Evolutionary conservation across 2,329 filamentous ascomycete species (phyloP).

Genomic region (Myriosclerotinia curreyana): DNA sequence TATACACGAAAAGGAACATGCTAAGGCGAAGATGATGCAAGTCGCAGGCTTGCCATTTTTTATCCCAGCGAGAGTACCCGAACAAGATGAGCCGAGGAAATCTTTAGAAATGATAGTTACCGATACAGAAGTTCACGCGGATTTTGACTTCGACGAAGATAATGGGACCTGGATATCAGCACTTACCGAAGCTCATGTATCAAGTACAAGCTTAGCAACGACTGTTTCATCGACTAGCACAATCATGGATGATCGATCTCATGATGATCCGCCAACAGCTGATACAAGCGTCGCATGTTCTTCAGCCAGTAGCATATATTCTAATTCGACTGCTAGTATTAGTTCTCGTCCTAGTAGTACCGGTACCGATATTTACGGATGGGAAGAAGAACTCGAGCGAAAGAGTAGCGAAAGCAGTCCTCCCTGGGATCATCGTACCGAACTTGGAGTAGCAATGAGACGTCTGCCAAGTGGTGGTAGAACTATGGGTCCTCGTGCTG

Average conservation of each 20-base stretch:
- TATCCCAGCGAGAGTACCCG: conserved; percentile 36
- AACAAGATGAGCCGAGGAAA: conserved; percentile 31
- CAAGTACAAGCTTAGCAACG: conserved; percentile 33
- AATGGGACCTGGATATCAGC: conserved; percentile 36
- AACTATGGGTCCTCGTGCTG: conserved; percentile 26
- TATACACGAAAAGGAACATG: conserved; percentile 23
- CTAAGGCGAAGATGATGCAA: conserved; percentile 28
- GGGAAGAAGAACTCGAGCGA: conserved; percentile 50
- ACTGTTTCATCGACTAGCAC: conserved; percentile 31
- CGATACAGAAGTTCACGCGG: conserved; percentile 29
- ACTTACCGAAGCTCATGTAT: conserved; percentile 31
- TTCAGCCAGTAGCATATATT: conserved; percentile 36
- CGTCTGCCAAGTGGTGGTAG: conserved; percentile 30
- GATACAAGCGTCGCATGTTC: conserved; percentile 39
- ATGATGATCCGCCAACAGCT: conserved; percentile 27
- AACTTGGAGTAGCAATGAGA: conserved; percentile 23
- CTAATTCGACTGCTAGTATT: conserved; percentile 36
- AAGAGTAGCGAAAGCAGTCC: conserved; percentile 31
- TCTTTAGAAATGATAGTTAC: conserved; percentile 24
- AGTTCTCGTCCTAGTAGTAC: conserved; percentile 34
- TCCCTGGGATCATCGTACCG: conserved; percentile 27
- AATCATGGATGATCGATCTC: conserved; percentile 30
- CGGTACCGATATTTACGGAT: conserved; percentile 50
- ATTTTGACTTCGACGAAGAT: conserved; percentile 35
- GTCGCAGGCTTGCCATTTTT: conserved; percentile 32